A percentile compares a stretch with the other conserved stretches of the same genome.
These are phyloP conservation scores for Medicago ruthenica DNA, from an alignment of 306 rosid species.

Conservation along the genomic window DNA sequence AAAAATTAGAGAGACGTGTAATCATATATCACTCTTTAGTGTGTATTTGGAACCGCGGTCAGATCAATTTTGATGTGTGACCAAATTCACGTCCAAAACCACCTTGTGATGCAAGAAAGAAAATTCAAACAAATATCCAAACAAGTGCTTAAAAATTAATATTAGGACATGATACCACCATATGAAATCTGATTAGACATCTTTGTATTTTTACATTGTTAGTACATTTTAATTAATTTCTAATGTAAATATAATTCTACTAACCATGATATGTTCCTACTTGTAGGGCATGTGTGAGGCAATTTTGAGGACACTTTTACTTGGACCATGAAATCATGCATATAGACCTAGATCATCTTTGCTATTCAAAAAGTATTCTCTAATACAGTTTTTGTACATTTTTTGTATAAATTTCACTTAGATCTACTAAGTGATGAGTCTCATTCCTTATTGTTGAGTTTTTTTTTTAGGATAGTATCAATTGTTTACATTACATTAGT, in stretches of 20 bases:
- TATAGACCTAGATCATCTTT: slow-evolving; percentile 47
- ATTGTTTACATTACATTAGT: no score
- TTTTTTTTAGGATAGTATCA: neutral
- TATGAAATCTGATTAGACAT: no score
- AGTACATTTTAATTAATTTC: neutral
- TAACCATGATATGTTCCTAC: slow-evolving; percentile 10
- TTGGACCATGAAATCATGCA: slow-evolving; percentile 62
- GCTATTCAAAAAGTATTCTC: neutral
- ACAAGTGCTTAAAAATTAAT: neutral
- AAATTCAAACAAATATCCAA: no score
- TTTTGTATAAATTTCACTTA: neutral
- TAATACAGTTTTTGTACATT: neutral
- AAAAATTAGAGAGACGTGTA: neutral
- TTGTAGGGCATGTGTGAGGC: slow-evolving; percentile 75
- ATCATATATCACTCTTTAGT: no score
- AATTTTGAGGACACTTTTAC: slow-evolving; percentile 77
- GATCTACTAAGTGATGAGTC: neutral
- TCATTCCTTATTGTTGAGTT: neutral
- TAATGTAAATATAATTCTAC: neutral
- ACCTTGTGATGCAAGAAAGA: no score
- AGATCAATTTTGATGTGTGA: no score
- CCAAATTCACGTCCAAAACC: no score
- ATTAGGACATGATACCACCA: neutral
- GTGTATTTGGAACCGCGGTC: neutral
- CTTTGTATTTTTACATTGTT: neutral